Evolutionary conservation across 2,329 filamentous ascomycete species (phyloP).

Genomic region (Hortaea werneckii): DNA sequence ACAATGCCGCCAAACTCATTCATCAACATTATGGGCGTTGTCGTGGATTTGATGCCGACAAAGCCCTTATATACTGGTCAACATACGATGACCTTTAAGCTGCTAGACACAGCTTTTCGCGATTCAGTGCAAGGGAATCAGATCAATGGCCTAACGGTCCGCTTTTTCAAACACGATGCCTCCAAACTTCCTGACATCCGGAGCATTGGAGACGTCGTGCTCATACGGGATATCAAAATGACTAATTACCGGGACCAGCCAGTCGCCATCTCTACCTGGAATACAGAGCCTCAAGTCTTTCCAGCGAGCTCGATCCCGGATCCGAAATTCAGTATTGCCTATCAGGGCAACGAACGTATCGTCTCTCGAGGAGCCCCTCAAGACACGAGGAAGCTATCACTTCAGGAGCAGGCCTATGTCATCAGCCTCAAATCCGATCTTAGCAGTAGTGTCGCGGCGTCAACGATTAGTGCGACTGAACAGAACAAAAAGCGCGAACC

Average conservation of each 20-base stretch:
- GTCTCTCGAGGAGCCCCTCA: conserved; percentile 7
- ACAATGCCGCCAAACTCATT: conserved; percentile 11
- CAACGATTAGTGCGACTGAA: not conserved
- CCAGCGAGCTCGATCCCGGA: conserved; percentile 16
- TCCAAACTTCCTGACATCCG: conserved; percentile 29
- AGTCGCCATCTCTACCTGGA: conserved; percentile 15
- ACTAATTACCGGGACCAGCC: conserved; percentile 7
- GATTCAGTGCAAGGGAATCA: conserved; percentile 6
- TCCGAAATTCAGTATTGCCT: conserved; percentile 19
- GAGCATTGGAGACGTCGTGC: conserved; percentile 51
- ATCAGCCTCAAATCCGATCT: conserved; percentile 19
- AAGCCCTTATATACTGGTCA: conserved; percentile 37
- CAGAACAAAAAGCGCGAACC: conserved; percentile 2
- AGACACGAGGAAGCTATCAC: conserved; percentile 10
- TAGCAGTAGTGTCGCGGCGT: not conserved
- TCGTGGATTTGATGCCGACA: conserved; percentile 53
- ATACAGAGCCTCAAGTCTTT: conserved; percentile 18
- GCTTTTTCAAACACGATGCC: conserved; percentile 48
- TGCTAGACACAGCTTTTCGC: conserved; percentile 27
- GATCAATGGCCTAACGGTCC: conserved; percentile 32
- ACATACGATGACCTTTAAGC: conserved; percentile 25
- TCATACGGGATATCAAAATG: conserved; percentile 40
- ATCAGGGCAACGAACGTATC: conserved; percentile 14
- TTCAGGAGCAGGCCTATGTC: conserved; percentile 25
- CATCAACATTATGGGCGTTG: conserved; percentile 58